Conservation (phyloP, 805 yeast species). For the Tetrapisispora phaffii region DNA sequence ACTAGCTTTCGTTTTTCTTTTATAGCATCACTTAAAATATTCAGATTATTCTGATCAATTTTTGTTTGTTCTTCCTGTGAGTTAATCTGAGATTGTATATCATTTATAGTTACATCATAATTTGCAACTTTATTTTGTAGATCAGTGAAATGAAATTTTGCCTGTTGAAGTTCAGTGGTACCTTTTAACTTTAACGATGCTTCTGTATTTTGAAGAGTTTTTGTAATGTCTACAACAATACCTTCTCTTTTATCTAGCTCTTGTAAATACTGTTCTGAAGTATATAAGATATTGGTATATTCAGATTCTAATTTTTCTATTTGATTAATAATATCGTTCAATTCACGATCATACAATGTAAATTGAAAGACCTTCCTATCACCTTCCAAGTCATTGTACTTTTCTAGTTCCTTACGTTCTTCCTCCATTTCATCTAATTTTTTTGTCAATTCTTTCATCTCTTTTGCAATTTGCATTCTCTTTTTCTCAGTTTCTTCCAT, state of each 20-base stretch:
- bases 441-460: conserved; percentile 57
- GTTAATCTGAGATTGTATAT: conserved; percentile 31
- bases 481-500: conserved; percentile 65
- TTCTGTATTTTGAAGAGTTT: conserved; percentile 37
- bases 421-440: conserved; percentile 69
- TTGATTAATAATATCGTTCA: conserved; percentile 47
- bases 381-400: conserved; percentile 57
- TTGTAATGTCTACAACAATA: conserved; percentile 36
- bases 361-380: conserved; percentile 64
- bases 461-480: conserved; percentile 62
- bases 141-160: conserved; percentile 41
- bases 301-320: conserved; percentile 53
- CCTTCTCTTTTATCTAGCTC: conserved; percentile 56
- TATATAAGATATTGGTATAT: conserved; percentile 41
- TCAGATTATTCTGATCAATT: conserved; percentile 19
- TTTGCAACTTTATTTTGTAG: conserved; percentile 40
- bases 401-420: conserved; percentile 67
- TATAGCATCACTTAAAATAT: conserved; percentile 25
- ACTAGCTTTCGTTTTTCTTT: conserved; percentile 32
- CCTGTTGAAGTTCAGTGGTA: conserved; percentile 47
- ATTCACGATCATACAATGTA: conserved; percentile 67
- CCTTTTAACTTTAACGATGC: conserved; percentile 40
- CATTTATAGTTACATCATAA: conserved; percentile 38
- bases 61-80: conserved; percentile 27
- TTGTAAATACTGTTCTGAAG: conserved; percentile 44